These are phyloP conservation scores for Nemania bipapillata DNA, from an alignment of 2,329 filamentous ascomycete species.

Conservation along the genomic window DNA sequence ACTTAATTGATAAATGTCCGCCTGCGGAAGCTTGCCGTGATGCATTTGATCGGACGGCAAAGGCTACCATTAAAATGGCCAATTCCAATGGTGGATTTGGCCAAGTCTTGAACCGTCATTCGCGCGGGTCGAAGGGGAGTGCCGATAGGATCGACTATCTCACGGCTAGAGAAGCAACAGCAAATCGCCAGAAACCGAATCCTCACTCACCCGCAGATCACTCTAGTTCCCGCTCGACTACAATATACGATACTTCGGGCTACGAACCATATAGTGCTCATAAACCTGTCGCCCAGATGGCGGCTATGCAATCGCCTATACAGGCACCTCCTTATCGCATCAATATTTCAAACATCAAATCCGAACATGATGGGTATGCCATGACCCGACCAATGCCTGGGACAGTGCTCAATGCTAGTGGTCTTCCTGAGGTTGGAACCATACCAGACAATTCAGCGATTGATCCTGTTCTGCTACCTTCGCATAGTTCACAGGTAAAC, in stretches of 20 bases:
- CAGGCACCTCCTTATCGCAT: slow-evolving; percentile 48
- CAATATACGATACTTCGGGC: slow-evolving; percentile 39
- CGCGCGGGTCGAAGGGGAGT: slow-evolving; percentile 43
- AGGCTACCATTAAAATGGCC: slow-evolving; percentile 95
- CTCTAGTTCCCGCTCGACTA: slow-evolving; percentile 40
- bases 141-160: slow-evolving; percentile 48
- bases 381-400: slow-evolving; percentile 56
- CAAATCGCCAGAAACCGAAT: slow-evolving; percentile 45
- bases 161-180: slow-evolving; percentile 49
- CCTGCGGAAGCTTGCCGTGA: slow-evolving; percentile 94
- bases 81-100: slow-evolving; percentile 87
- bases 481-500: slow-evolving; percentile 55
- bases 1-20: slow-evolving; percentile 93
- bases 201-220: slow-evolving; percentile 41
- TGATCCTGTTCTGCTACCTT: slow-evolving; percentile 60
- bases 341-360: slow-evolving; percentile 51
- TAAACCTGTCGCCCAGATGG: slow-evolving; percentile 41
- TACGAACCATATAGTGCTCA: slow-evolving; percentile 45
- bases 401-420: slow-evolving; percentile 54
- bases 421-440: slow-evolving; percentile 53
- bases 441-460: slow-evolving; percentile 53
- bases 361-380: slow-evolving; percentile 55
- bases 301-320: slow-evolving; percentile 42
- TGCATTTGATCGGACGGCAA: slow-evolving; percentile 93
- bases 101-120: slow-evolving; percentile 51